phyloP scores from a whole-genome alignment of 805 yeast genomes.

The Candida chilensis region DNA sequence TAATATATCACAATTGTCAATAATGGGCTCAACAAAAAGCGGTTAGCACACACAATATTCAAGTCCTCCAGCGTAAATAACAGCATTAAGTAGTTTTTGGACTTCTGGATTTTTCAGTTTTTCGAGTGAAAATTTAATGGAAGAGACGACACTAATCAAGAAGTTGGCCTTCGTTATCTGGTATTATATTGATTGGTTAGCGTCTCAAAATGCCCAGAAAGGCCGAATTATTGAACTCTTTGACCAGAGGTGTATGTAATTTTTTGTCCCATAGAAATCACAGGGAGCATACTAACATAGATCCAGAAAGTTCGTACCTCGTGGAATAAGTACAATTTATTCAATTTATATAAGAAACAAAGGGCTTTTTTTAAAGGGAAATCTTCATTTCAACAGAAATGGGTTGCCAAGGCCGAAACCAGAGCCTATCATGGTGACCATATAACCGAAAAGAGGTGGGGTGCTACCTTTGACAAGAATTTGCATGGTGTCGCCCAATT shows the following conservation, averaged over 20 bases:
- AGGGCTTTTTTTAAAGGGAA: slow-evolving; percentile 42
- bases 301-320: slow-evolving; percentile 64
- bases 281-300: slow-evolving; percentile 1
- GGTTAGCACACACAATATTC: too few species aligned
- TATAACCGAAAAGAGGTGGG: slow-evolving; percentile 77
- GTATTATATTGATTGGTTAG: background rate
- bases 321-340: slow-evolving; percentile 85
- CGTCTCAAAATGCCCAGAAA: slow-evolving; percentile 45
- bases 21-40: too few species aligned
- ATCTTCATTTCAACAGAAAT: slow-evolving; percentile 86
- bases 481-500: slow-evolving; percentile 83
- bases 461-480: slow-evolving; percentile 56
- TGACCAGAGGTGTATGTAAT: slow-evolving; percentile 39
- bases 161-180: background rate
- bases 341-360: slow-evolving; percentile 75
- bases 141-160: too few species aligned
- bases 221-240: slow-evolving; percentile 45
- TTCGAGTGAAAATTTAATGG: too few species aligned
- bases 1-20: too few species aligned
- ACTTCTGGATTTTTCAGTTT: too few species aligned
- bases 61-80: too few species aligned
- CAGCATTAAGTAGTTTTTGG: too few species aligned
- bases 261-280: background rate
- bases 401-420: slow-evolving; percentile 85
- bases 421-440: slow-evolving; percentile 96